Percentiles rank a stretch among this genome's conserved stretches.
phyloP scores from a whole-genome alignment of 257 asterid genomes.

The Nicotiana benthamiana region DNA sequence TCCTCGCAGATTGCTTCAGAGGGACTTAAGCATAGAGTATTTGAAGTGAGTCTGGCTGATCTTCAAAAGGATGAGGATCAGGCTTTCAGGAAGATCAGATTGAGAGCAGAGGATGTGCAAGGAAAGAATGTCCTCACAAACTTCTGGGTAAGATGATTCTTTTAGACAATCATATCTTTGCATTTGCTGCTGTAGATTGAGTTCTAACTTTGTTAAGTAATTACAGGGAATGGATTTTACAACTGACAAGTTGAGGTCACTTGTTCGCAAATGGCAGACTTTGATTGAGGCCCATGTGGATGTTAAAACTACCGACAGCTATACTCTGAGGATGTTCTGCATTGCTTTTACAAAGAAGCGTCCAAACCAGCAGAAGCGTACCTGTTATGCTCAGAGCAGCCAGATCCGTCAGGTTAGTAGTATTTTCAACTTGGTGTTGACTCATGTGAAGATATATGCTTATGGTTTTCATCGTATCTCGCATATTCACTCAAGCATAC shows the following conservation, averaged over 20 bases:
- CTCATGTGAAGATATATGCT: neutral
- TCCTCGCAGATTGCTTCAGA: slow-evolving; percentile 30
- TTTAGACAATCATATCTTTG: neutral
- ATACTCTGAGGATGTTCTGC: slow-evolving; percentile 31
- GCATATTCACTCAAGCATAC: neutral
- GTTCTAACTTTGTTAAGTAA: neutral
- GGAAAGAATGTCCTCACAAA: slow-evolving; percentile 32
- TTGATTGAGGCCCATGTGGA: slow-evolving; percentile 35
- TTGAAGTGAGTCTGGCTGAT: slow-evolving; percentile 34
- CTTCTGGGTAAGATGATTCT: slow-evolving; percentile 21
- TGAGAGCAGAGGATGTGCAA: slow-evolving; percentile 39
- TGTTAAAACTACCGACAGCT: slow-evolving; percentile 31
- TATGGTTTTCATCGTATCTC: neutral
- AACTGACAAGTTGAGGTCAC: slow-evolving; percentile 29
- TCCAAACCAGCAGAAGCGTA: slow-evolving; percentile 32
- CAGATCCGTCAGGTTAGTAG: slow-evolving; percentile 30
- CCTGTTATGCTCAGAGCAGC: slow-evolving; percentile 33
- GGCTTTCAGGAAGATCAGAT: slow-evolving; percentile 28
- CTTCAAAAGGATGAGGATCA: slow-evolving; percentile 37
- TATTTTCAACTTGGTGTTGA: neutral
- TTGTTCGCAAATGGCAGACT: slow-evolving; percentile 36
- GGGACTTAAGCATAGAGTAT: slow-evolving; percentile 34
- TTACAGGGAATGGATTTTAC: slow-evolving; percentile 35
- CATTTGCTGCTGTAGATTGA: neutral
- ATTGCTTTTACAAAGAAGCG: slow-evolving; percentile 38